Evolutionary conservation across 2,329 filamentous ascomycete species (phyloP), one percentile per base, ranked within the genome.

Genomic region (Pseudogymnoascus sp.): DNA sequence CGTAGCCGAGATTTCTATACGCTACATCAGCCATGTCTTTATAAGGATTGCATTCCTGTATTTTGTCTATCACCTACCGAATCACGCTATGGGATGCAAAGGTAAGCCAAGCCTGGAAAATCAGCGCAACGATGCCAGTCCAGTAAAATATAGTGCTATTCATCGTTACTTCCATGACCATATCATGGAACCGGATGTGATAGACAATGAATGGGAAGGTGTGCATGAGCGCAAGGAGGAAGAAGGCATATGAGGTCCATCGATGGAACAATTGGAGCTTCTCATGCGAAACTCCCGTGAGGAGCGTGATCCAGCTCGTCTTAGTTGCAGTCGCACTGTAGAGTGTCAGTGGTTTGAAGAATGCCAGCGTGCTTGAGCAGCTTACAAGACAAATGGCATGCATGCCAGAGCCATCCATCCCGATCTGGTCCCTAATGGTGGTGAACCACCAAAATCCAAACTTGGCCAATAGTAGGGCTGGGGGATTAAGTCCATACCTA

Each of bases 361-460:
- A 8, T 42, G 6, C 11, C 21, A 15, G 1, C 7, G 17, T 35
- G 17, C 17, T 2, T 23, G n/a, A 66, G 61, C 5, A 33, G 68
- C 72, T 11, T 61, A 76, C 73, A 83, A 72, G 38, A 83, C 83
- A 82, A 85, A 88, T 1, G 85, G 86, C 65, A 87, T 77, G 73
- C 87, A 78, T 1, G 86, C 82, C 5, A 87, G 82, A 13, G 85
- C 83, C 62, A 88, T 79, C 85, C 88, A 87, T 5, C 86, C 86
- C 15, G 85, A 80, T 63, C 86, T 79, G 50, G 87, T 79, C 2
- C 84, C 84, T 63, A 88, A 70, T 5, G 86, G 85, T 36, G 86
- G 86, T 71, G 67, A 84, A 83, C 74, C 73, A 8, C 81, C 82
- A 67, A 76, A 84, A 26, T 38, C 60, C 9, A 38, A 21, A 60